Evolutionary conservation across 1,139 yeast genomes (phyloP), one percentile per base, ranked within the genome.

Genomic region (Candida tetrigidarum): DNA sequence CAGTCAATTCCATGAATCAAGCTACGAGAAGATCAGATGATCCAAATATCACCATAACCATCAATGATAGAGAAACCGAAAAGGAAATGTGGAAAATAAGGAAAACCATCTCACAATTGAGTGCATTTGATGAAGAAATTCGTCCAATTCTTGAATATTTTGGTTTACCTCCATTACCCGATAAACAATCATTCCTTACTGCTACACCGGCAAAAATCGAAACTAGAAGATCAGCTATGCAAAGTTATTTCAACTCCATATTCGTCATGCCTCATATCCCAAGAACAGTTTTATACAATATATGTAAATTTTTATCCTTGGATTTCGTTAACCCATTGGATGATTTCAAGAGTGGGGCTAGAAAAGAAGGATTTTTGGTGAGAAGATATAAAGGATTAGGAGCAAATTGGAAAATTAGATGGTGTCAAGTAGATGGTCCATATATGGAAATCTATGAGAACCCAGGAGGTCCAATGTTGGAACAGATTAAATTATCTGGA

Each of bases 1-100:
- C 78, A 59, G 62, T 50, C 53, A 53, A 59, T n/a, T 63, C 66
- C 34, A 50, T 53, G 43, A 60, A 52, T 44, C 64, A 46, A 48
- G 51, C 56, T 42, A 65, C 60, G 39, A 68, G 65, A 42, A 67
- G 69, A 51, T 49, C 72, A 2, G 87, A 81, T 35, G 88, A 83
- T 33, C 82, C 86, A 6, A 67, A 71, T 18, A 74, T 84, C n/a
- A 73, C 87, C 1, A 69, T 89, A 39, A 76, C 84, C 2, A 78
- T 85, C 3, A 68, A 74, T 26, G 93, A 87, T 56, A 71, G 81
- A 25, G 79, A 69, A 8, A 66, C 84, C 1, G 72, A 69, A 25
- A 83, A 83, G 53, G 89, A 83, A 56, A 78, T 86, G 75, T 89
- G 95, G 87, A 75, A 83, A 52, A 76, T 86, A 43, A 67, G 83